Conservation (phyloP, 805 yeast genomes). For the Ogataea dorogensis region DNA sequence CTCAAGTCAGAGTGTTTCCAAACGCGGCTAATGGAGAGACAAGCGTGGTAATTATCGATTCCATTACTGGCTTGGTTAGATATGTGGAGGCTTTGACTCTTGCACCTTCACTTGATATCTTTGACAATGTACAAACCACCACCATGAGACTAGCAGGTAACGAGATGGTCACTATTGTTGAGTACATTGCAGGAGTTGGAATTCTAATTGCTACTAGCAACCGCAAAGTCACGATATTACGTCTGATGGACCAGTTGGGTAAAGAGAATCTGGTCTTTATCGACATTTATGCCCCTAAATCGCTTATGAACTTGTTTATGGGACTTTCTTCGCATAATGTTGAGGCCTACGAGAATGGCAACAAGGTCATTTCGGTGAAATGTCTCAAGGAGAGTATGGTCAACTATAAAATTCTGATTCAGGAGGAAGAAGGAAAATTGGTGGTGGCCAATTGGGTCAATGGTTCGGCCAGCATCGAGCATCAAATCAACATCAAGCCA, state of each 20-base stretch:
- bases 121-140: constrained; percentile 35
- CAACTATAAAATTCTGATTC: constrained; percentile 41
- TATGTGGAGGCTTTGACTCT: constrained; percentile 75
- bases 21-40: constrained; percentile 52
- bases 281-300: constrained; percentile 25
- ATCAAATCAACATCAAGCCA: constrained; percentile 27
- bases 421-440: constrained; percentile 46
- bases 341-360: constrained; percentile 26
- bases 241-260: constrained; percentile 67
- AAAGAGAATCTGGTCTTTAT: constrained; percentile 41
- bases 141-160: constrained; percentile 43
- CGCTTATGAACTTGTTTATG: constrained; percentile 21
- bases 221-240: constrained; percentile 61
- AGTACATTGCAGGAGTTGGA: constrained; percentile 73
- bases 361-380: constrained; percentile 57
- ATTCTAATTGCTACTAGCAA: constrained; percentile 65
- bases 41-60: constrained; percentile 67
- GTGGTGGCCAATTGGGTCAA: constrained; percentile 37
- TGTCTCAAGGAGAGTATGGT: constrained; percentile 43
- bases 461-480: constrained; percentile 28
- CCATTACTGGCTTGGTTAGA: constrained; percentile 54
- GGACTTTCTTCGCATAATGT: constrained; percentile 19
- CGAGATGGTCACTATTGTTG: constrained; percentile 58
- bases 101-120: constrained; percentile 53
- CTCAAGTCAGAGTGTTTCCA: constrained; percentile 62